phyloP scores from a whole-genome alignment of 2,329 filamentous ascomycete species.

The Hymenoscyphus repandus region DNA sequence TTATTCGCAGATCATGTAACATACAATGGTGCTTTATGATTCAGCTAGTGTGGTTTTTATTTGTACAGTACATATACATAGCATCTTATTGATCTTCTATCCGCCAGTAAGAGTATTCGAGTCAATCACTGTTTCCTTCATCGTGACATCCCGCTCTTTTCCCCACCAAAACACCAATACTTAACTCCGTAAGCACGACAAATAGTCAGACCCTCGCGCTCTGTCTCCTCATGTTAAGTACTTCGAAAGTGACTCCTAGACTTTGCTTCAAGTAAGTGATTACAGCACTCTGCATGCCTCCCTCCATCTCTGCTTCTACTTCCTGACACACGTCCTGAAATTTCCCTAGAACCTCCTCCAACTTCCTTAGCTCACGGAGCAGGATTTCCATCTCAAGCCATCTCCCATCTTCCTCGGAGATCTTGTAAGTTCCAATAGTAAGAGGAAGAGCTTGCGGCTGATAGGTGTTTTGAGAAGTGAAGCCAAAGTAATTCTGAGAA shows the following conservation, averaged over 20 bases:
- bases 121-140: no score
- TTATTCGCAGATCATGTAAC: no score
- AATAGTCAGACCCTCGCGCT: not conserved
- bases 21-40: no score
- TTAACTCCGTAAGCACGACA: no score
- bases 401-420: slow-evolving; percentile 41
- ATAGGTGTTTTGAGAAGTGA: slow-evolving; percentile 6
- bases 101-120: no score
- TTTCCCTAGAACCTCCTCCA: slow-evolving; percentile 39
- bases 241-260: slow-evolving; percentile 39
- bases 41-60: no score
- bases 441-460: slow-evolving; percentile 31
- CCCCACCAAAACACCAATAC: no score
- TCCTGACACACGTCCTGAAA: slow-evolving; percentile 38
- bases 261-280: slow-evolving; percentile 41
- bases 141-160: no score
- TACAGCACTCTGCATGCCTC: slow-evolving; percentile 42
- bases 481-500: slow-evolving; percentile 36
- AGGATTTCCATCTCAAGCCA: slow-evolving; percentile 45
- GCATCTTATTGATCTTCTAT: no score
- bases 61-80: no score
- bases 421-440: slow-evolving; percentile 41
- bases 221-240: slow-evolving; percentile 6
- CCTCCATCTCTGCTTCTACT: slow-evolving; percentile 15
- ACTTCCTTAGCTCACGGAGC: slow-evolving; percentile 42